Percentiles rank a stretch among this genome's conserved stretches.
Conservation (phyloP, 2,329 filamentous ascomycete species). For the Ambrosiella xylebori region DNA sequence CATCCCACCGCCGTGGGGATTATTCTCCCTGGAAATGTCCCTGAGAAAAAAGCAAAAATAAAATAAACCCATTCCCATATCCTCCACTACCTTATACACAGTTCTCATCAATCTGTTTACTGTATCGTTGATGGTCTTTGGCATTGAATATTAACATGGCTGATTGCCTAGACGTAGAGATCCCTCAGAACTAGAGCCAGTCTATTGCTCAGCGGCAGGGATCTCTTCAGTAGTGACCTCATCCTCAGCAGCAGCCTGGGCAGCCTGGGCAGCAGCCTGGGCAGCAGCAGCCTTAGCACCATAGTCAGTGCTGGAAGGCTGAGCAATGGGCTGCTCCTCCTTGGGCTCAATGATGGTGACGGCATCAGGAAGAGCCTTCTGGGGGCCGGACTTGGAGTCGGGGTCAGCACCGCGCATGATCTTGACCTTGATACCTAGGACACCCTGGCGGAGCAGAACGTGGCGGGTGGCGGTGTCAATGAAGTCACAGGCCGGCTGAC, state of each 20-base stretch:
- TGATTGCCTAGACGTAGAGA: slow-evolving; percentile 13
- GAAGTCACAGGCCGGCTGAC: slow-evolving; percentile 98
- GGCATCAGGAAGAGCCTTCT: slow-evolving; percentile 93
- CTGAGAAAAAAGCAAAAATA: slow-evolving; percentile 1
- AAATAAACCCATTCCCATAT: background rate
- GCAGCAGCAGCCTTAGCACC: slow-evolving; percentile 72
- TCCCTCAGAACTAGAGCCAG: slow-evolving; percentile 12
- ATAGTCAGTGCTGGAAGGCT: slow-evolving; percentile 97
- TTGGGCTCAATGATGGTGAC: slow-evolving; percentile 99
- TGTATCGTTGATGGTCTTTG: slow-evolving; percentile 2
- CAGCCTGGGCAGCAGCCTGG: slow-evolving; percentile 34
- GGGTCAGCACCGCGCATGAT: slow-evolving; percentile 99
- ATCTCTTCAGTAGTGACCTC: slow-evolving; percentile 37
- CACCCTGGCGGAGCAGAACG: slow-evolving; percentile 99
- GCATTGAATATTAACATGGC: slow-evolving; percentile 10
- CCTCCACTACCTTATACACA: slow-evolving; percentile 4
- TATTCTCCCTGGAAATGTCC: background rate
- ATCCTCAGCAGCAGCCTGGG: slow-evolving; percentile 36
- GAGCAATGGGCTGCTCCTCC: slow-evolving; percentile 90
- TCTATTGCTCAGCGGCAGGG: slow-evolving; percentile 28
- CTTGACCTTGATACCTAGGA: slow-evolving; percentile 99
- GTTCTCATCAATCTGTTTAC: slow-evolving; percentile 7
- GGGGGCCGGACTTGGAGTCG: slow-evolving; percentile 94
- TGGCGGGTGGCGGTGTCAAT: slow-evolving; percentile 97
- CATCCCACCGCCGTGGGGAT: background rate